Conservation (phyloP, 768 basidiomycete genomes). For the Rhodotorula diobovata region DNA sequence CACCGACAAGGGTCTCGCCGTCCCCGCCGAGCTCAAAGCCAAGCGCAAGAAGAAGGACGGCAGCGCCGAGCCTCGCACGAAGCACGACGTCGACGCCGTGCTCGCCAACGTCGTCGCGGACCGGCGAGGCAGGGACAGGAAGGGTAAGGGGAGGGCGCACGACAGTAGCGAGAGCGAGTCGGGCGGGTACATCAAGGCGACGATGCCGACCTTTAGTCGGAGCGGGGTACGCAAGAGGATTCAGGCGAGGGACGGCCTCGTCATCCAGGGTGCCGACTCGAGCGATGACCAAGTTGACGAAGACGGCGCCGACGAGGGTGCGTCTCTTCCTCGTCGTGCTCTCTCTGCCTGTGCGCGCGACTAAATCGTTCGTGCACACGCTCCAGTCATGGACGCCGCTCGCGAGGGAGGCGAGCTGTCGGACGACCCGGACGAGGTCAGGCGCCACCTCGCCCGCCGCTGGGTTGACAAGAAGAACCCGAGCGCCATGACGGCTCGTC, state of each 20-base stretch:
- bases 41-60: background rate
- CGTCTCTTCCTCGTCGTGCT: background rate
- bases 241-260: background rate
- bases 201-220: background rate
- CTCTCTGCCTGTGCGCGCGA: background rate
- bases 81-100: slow-evolving; percentile 9
- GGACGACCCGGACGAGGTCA: background rate
- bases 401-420: background rate
- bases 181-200: background rate
- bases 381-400: background rate
- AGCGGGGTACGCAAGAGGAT: background rate
- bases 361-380: background rate
- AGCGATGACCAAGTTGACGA: no score
- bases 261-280: background rate
- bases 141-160: background rate
- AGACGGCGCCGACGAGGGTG: background rate
- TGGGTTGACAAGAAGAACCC: slow-evolving; percentile 26
- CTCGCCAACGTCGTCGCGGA: background rate
- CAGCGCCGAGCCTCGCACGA: background rate
- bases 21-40: background rate
- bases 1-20: background rate
- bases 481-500: background rate
- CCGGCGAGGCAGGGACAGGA: background rate
- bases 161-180: background rate
- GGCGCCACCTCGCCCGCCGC: slow-evolving; percentile 18